Conservation (phyloP, 495 filamentous ascomycete species). For the Pseudoneurospora amorphoporcata region DNA sequence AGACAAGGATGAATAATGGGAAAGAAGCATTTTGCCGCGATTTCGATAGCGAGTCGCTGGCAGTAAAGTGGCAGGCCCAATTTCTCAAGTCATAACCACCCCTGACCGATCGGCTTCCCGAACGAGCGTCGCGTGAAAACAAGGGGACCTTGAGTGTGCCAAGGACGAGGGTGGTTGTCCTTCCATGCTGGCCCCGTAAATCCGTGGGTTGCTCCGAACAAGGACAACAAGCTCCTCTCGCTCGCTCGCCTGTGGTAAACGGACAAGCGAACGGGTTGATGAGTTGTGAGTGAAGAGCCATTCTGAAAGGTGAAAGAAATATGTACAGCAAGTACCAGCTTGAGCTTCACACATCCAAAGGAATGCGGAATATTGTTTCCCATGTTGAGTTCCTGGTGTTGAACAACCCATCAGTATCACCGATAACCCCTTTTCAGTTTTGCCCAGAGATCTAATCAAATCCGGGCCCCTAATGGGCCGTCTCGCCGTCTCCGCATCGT, state of each 20-base stretch:
- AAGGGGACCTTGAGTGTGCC: neutral
- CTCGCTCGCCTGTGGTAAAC: neutral
- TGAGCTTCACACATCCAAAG: neutral
- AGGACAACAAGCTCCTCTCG: neutral
- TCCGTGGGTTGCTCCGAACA: neutral
- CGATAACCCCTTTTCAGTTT: neutral
- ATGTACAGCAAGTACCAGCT: neutral
- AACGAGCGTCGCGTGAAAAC: neutral
- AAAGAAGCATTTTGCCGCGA: neutral
- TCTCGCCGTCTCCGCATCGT: neutral
- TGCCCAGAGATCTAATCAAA: neutral
- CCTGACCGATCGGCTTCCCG: neutral
- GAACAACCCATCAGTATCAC: neutral
- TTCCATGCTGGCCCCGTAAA: neutral
- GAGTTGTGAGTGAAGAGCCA: neutral
- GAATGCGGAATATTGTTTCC: neutral
- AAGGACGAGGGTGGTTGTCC: neutral
- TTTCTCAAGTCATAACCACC: neutral
- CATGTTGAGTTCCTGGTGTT: neutral
- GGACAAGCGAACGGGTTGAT: neutral
- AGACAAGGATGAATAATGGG: neutral
- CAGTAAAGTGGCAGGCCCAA: neutral
- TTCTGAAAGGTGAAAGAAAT: neutral
- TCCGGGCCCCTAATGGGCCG: neutral
- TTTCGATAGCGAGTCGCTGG: neutral